phyloP scores from a whole-genome alignment of 2,329 filamentous ascomycete genomes.

The Niveomyces coronatus region DNA sequence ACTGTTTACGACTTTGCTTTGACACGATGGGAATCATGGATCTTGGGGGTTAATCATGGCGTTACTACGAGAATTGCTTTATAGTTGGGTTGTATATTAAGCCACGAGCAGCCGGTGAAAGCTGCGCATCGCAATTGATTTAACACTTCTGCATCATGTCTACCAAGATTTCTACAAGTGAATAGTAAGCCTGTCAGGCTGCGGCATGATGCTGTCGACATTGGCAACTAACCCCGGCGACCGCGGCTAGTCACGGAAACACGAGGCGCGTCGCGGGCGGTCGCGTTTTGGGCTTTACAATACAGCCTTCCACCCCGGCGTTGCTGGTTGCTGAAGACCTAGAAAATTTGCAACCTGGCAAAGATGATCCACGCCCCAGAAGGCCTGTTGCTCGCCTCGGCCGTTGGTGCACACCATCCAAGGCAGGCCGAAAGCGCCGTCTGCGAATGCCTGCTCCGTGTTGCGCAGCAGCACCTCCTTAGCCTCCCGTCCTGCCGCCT shows the following conservation, averaged over 20 bases:
- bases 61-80: slow-evolving; percentile 32
- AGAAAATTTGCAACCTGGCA: slow-evolving; percentile 26
- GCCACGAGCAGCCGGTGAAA: slow-evolving; percentile 23
- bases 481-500: slow-evolving; percentile 17
- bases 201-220: no score
- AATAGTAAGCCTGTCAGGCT: no score
- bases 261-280: not conserved
- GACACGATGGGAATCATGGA: slow-evolving; percentile 26
- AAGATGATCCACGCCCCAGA: slow-evolving; percentile 30
- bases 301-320: slow-evolving; percentile 23
- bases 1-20: slow-evolving; percentile 33
- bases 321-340: slow-evolving; percentile 18
- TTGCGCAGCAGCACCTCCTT: slow-evolving; percentile 22
- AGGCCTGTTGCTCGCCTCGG: slow-evolving; percentile 22
- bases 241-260: no score
- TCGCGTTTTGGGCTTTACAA: no score
- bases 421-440: slow-evolving; percentile 28
- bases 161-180: no score
- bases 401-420: slow-evolving; percentile 27
- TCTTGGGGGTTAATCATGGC: slow-evolving; percentile 35
- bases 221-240: no score
- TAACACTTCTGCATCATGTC: no score
- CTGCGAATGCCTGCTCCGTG: slow-evolving; percentile 25
- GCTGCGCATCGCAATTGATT: slow-evolving; percentile 25
- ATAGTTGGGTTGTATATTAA: slow-evolving; percentile 35